phyloP scores from a whole-genome alignment of 1,284 basidiomycete genomes.

The Vanrija sp. region DNA sequence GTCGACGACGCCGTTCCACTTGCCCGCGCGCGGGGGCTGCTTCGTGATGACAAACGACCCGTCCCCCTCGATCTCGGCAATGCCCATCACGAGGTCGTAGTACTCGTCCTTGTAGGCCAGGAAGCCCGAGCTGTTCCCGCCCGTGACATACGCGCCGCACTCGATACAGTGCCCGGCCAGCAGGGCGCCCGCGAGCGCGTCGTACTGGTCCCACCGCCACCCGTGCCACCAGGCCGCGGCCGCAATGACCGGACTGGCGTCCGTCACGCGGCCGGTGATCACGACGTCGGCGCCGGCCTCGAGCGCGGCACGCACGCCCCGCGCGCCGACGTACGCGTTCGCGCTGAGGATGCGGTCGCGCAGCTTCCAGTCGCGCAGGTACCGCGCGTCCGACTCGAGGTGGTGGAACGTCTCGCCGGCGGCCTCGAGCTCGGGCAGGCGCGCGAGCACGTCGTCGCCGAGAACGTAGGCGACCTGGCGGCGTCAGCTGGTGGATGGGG shows the following conservation, averaged over 20 bases:
- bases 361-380: constrained; percentile 8
- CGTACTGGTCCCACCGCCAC: constrained; percentile 20
- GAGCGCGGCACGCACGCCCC: constrained; percentile 10
- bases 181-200: constrained; percentile 22
- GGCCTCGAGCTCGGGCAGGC: constrained; percentile 8
- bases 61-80: constrained; percentile 26
- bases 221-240: constrained; percentile 25
- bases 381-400: constrained; percentile 8
- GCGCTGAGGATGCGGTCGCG: constrained; percentile 9
- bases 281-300: constrained; percentile 28
- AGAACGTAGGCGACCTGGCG: constrained; percentile 12
- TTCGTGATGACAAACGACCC: constrained; percentile 25
- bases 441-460: constrained; percentile 12
- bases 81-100: constrained; percentile 26
- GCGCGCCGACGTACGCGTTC: constrained; percentile 18
- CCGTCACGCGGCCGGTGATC: constrained; percentile 28
- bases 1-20: constrained; percentile 14
- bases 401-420: constrained; percentile 14
- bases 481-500: background rate
- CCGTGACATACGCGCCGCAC: constrained; percentile 27
- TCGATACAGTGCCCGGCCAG: constrained; percentile 24
- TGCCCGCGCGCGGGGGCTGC: background rate
- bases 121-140: constrained; percentile 30
- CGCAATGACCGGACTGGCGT: constrained; percentile 23
- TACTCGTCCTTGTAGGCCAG: constrained; percentile 16